Percentiles rank a stretch among this genome's conserved stretches.
Conservation (phyloP, 148 eudicot species). For the Nepenthes mirabilis region DNA sequence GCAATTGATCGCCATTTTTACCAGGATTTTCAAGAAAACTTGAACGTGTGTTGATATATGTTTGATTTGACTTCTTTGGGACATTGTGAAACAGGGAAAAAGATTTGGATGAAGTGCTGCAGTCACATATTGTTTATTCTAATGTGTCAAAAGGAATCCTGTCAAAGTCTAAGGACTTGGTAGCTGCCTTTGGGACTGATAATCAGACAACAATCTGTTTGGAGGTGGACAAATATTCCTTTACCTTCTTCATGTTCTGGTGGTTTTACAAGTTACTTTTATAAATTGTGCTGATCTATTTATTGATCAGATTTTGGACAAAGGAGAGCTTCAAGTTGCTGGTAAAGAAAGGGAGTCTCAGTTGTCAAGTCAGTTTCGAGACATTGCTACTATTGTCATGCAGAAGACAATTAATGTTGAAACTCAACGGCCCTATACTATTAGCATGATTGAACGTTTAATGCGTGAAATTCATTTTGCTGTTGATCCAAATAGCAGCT, state of each 20-base stretch:
- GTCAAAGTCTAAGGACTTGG: conserved; percentile 80
- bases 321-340: conserved; percentile 98
- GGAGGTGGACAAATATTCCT: conserved; percentile 38
- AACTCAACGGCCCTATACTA: conserved; percentile 85
- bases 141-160: conserved; percentile 91
- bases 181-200: conserved; percentile 74
- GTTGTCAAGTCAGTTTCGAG: conserved; percentile 88
- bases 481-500: conserved; percentile 81
- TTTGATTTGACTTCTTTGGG: background rate
- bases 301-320: conserved; percentile 76
- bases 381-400: conserved; percentile 96
- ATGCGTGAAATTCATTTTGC: conserved; percentile 99
- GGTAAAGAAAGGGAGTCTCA: conserved; percentile 98
- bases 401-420: conserved; percentile 85
- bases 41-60: background rate
- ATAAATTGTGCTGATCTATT: background rate
- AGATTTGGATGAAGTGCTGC: conserved; percentile 95
- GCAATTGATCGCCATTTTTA: too few relatives aligned
- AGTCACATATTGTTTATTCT: conserved; percentile 84
- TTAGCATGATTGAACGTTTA: conserved; percentile 96
- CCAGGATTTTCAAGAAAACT: too few relatives aligned
- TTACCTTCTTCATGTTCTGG: background rate
- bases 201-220: conserved; percentile 78
- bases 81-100: conserved; percentile 46
- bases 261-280: background rate